A percentile compares a stretch with the other conserved stretches of the same genome.
These are phyloP conservation scores for Malus fusca DNA, from an alignment of 306 rosid species.

Conservation along the genomic window DNA sequence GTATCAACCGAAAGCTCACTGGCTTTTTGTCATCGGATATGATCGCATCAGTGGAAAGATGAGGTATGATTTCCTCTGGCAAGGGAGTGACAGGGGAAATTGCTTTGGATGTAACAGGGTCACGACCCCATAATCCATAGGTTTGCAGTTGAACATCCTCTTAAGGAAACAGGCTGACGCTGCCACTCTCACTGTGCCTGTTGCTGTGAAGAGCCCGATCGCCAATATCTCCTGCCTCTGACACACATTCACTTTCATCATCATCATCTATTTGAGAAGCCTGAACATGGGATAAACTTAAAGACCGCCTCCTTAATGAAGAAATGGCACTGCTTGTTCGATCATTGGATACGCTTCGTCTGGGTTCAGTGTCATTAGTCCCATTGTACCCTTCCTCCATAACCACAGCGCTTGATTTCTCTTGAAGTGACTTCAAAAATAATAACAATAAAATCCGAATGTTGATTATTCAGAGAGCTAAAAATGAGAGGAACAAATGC, in stretches of 20 bases:
- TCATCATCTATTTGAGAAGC: constrained; percentile 29
- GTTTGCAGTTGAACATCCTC: constrained; percentile 26
- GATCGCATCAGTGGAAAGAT: constrained; percentile 25
- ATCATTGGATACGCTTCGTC: constrained; percentile 21
- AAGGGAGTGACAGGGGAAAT: constrained; percentile 31
- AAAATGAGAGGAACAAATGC: background rate
- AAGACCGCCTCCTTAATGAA: constrained; percentile 46
- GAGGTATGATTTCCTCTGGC: constrained; percentile 24
- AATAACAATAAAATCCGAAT: background rate
- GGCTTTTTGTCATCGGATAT: constrained; percentile 24
- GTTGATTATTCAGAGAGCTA: background rate
- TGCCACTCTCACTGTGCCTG: constrained; percentile 40
- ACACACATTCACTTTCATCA: constrained; percentile 41
- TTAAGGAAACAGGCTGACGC: constrained; percentile 23
- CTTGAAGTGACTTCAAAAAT: constrained; percentile 14
- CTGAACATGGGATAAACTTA: constrained; percentile 34
- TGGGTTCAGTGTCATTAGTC: constrained; percentile 8
- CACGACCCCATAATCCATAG: constrained; percentile 6
- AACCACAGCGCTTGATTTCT: constrained; percentile 13
- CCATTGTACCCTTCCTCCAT: constrained; percentile 14
- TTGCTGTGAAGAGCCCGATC: constrained; percentile 49
- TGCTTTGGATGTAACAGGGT: constrained; percentile 2
- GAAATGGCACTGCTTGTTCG: constrained; percentile 32
- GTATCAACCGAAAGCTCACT: constrained; percentile 28
- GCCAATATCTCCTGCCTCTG: constrained; percentile 34